Percentiles rank a stretch among this genome's conserved stretches.
Evolutionary conservation across 2,329 filamentous ascomycete species (phyloP).

Genomic region (Bisporella sp.): DNA sequence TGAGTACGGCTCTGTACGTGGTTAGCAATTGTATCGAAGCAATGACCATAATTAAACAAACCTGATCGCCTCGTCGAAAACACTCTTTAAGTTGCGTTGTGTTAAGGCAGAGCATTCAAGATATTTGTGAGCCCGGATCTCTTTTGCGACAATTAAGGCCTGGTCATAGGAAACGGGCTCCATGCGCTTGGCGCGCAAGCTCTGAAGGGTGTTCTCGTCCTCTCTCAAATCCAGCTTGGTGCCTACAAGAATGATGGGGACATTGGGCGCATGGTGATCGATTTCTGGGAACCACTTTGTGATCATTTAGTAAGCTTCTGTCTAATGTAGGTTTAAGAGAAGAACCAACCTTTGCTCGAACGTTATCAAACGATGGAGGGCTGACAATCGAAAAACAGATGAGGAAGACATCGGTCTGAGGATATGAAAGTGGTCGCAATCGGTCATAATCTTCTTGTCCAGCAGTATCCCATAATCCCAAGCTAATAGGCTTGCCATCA

Average conservation of each 20-base stretch:
- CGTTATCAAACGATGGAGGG: constrained; percentile 97
- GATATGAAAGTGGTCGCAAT: constrained; percentile 90
- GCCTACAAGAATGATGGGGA: constrained; percentile 93
- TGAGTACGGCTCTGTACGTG: constrained; percentile 57
- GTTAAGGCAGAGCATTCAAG: constrained; percentile 96
- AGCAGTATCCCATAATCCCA: constrained; percentile 97
- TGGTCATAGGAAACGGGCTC: constrained; percentile 94
- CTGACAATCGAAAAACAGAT: constrained; percentile 99
- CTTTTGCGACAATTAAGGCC: constrained; percentile 80
- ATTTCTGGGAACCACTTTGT: constrained; percentile 93
- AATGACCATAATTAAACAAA: constrained; percentile 39
- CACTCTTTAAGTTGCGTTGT: constrained; percentile 94
- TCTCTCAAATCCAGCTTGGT: constrained; percentile 96
- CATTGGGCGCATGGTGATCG: constrained; percentile 89
- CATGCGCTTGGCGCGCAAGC: constrained; percentile 87
- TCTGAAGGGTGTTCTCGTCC: constrained; percentile 74
- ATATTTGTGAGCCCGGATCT: constrained; percentile 95
- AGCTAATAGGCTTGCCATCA: constrained; percentile 92
- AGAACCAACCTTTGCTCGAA: constrained; percentile 81
- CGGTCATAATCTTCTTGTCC: constrained; percentile 98
- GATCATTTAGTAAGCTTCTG: constrained; percentile 7
- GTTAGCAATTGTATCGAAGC: not conserved
- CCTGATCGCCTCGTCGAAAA: constrained; percentile 98
- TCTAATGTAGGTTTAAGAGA: not conserved
- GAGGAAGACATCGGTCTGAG: constrained; percentile 95